Evolutionary conservation across 768 basidiomycete species (phyloP).

Genomic region (Phlebiopsis gigantea): DNA sequence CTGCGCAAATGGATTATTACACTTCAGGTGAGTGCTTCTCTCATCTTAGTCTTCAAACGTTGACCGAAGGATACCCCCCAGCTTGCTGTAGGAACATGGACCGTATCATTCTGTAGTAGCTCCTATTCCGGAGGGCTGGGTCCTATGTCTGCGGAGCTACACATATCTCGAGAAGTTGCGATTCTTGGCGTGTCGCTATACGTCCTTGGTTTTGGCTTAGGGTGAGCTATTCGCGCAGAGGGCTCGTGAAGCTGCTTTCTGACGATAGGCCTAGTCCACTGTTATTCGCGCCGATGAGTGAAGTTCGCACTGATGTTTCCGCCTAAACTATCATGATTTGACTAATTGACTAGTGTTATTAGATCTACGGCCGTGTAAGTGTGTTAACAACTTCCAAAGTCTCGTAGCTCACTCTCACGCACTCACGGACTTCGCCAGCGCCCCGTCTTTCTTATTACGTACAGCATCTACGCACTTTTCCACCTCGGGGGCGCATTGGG

Average conservation of each 20-base stretch:
- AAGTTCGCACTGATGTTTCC: slow-evolving; percentile 33
- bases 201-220: slow-evolving; percentile 58
- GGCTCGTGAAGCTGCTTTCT: background rate
- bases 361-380: slow-evolving; percentile 40
- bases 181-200: slow-evolving; percentile 58
- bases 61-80: background rate
- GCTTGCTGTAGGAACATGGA: slow-evolving; percentile 46
- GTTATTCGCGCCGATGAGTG: slow-evolving; percentile 55
- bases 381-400: background rate
- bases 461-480: slow-evolving; percentile 44
- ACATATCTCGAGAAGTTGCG: slow-evolving; percentile 45
- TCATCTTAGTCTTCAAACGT: background rate
- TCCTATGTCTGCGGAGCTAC: slow-evolving; percentile 39
- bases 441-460: slow-evolving; percentile 48
- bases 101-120: slow-evolving; percentile 56
- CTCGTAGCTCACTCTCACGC: background rate
- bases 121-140: slow-evolving; percentile 49
- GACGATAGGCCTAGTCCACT: slow-evolving; percentile 32
- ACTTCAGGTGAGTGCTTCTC: slow-evolving; percentile 33
- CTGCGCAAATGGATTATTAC: slow-evolving; percentile 50
- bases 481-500: slow-evolving; percentile 51
- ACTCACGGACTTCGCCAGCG: slow-evolving; percentile 30
- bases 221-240: slow-evolving; percentile 31
- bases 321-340: background rate
- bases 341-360: background rate